These are phyloP conservation scores for Atractiella rhizophila DNA, from an alignment of 768 basidiomycete genomes.

Conservation along the genomic window DNA sequence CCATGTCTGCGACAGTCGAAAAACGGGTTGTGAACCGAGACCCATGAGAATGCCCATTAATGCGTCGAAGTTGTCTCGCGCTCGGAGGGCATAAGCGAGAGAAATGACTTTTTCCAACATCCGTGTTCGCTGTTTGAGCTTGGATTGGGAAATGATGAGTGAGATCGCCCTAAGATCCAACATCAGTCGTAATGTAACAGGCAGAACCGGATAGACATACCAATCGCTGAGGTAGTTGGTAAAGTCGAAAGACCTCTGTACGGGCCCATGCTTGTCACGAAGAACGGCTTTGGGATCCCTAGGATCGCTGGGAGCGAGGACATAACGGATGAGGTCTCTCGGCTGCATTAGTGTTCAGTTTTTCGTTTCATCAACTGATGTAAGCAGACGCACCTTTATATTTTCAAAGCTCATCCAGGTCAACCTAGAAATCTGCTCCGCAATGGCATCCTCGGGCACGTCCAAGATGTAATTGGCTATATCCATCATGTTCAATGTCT, in stretches of 20 bases:
- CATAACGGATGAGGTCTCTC: conserved; percentile 17
- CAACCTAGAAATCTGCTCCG: conserved; percentile 14
- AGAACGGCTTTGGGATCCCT: conserved; percentile 6
- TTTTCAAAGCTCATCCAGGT: conserved; percentile 14
- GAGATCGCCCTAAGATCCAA: conserved; percentile 41
- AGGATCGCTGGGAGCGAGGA: conserved; percentile 15
- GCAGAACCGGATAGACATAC: neutral
- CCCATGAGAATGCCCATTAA: conserved; percentile 83
- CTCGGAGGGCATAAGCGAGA: conserved; percentile 52
- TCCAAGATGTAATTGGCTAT: conserved; percentile 10
- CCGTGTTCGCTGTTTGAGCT: conserved; percentile 42
- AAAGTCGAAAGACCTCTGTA: conserved; percentile 12
- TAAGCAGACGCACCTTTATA: conserved; percentile 7
- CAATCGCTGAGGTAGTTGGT: conserved; percentile 13
- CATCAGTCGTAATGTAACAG: neutral
- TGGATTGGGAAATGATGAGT: conserved; percentile 66
- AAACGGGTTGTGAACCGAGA: conserved; percentile 55
- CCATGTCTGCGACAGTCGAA: conserved; percentile 46
- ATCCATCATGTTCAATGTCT: conserved; percentile 11
- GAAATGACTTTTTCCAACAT: conserved; percentile 75
- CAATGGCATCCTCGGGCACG: conserved; percentile 9
- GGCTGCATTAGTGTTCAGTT: conserved; percentile 6
- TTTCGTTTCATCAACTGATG: neutral
- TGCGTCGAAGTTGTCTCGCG: conserved; percentile 74
- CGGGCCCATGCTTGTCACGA: conserved; percentile 10